A percentile compares a stretch with the other conserved stretches of the same genome.
These are phyloP conservation scores for Coemansia sp. DNA, from an alignment of 192 early-diverging fungal genomes.

Conservation along the genomic window DNA sequence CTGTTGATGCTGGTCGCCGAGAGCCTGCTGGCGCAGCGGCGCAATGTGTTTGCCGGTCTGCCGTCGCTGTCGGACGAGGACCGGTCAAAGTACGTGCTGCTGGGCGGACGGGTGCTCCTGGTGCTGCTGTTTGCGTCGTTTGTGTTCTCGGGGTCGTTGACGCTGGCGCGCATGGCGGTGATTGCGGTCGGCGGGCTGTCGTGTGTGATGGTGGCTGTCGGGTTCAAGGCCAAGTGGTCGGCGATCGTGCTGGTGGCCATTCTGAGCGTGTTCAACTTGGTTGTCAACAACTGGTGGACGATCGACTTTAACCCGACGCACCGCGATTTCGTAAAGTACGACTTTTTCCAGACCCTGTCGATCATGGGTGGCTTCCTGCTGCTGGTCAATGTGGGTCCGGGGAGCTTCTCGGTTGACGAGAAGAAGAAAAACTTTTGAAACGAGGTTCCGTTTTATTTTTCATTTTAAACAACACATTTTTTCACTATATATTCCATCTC, in stretches of 20 bases:
- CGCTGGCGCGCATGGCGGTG: conserved; percentile 64
- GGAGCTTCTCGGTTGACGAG: conserved; percentile 91
- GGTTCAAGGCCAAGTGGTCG: conserved; percentile 96
- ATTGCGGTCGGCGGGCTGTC: conserved; percentile 66
- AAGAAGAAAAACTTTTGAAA: conserved; percentile 92
- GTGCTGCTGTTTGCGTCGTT: conserved; percentile 91
- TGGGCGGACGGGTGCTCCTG: conserved; percentile 87
- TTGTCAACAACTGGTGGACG: conserved; percentile 97
- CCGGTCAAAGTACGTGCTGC: conserved; percentile 84
- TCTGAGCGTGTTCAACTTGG: conserved; percentile 82
- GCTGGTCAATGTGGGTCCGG: conserved; percentile 85
- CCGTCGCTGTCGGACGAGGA: conserved; percentile 80
- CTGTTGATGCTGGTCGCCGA: conserved; percentile 94
- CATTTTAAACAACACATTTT: too few species aligned
- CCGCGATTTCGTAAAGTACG: conserved; percentile 93
- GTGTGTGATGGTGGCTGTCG: conserved; percentile 92
- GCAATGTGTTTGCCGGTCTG: conserved; percentile 80
- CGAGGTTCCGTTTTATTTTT: neutral
- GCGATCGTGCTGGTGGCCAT: conserved; percentile 91
- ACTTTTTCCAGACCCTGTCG: conserved; percentile 96
- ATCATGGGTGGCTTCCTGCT: conserved; percentile 95
- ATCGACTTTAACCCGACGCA: conserved; percentile 74
- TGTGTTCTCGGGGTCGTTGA: conserved; percentile 79
- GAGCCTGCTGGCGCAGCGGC: conserved; percentile 58
- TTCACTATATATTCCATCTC: too few species aligned